Evolutionary conservation across 441 rosid genomes (phyloP).

Genomic region (Corymbia calophylla): DNA sequence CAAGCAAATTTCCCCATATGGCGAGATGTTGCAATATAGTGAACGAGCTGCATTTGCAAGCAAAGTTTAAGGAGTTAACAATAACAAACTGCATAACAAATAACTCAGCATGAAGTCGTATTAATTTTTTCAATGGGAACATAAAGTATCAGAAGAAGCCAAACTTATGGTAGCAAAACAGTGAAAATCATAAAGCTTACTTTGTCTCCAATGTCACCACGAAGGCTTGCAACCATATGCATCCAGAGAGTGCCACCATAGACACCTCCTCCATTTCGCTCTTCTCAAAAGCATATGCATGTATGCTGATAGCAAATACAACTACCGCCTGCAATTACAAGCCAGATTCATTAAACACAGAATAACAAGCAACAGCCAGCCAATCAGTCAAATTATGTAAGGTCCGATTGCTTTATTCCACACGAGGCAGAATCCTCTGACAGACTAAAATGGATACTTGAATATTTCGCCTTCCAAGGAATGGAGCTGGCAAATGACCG

Average conservation of each 20-base stretch:
- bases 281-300: constrained; percentile 81
- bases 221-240: constrained; percentile 98
- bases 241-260: constrained; percentile 99
- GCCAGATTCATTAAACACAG: neutral
- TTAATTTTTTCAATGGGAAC: neutral
- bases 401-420: neutral
- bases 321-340: constrained; percentile 69
- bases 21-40: constrained; percentile 87
- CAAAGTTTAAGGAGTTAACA: neutral
- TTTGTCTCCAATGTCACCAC: constrained; percentile 93
- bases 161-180: neutral
- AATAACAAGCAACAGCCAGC: neutral
- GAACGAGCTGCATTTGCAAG: constrained; percentile 64
- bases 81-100: neutral
- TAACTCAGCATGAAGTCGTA: neutral
- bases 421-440: neutral
- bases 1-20: constrained; percentile 89
- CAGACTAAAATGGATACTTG: neutral
- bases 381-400: neutral
- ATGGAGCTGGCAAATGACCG: neutral
- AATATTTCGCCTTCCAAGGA: neutral
- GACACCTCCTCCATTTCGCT: constrained; percentile 96
- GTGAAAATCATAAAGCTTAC: constrained; percentile 30
- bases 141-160: neutral
- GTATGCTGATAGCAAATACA: constrained; percentile 77